Conservation (phyloP, 148 eudicot species). For the Salicornia ramosissima region DNA sequence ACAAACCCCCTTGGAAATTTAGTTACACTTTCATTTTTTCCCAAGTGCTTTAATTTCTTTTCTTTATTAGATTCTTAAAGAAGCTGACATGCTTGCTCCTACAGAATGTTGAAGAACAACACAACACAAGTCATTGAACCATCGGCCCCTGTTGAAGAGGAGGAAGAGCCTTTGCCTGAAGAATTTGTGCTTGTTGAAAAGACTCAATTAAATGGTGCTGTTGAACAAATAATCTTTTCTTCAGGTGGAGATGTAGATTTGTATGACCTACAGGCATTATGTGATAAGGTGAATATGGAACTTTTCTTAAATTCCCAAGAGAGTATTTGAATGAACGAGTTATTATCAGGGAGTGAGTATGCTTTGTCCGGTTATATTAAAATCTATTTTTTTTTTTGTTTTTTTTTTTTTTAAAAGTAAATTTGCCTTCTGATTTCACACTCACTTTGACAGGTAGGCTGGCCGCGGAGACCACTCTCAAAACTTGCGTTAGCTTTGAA, state of each 20-base stretch:
- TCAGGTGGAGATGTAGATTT: constrained; percentile 84
- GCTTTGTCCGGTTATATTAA: neutral
- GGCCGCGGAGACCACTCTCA: constrained; percentile 93
- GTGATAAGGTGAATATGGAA: constrained; percentile 63
- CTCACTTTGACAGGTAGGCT: constrained; percentile 64
- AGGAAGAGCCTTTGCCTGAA: constrained; percentile 68
- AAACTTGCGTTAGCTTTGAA: constrained; percentile 85
- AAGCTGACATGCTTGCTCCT: constrained; percentile 10
- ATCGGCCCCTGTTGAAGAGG: constrained; percentile 51
- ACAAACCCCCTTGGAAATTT: constrained; percentile 2
- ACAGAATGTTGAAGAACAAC: constrained; percentile 64
- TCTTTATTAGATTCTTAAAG: neutral
- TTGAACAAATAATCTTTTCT: constrained; percentile 90
- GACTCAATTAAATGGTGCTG: constrained; percentile 54
- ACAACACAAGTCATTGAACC: constrained; percentile 64
- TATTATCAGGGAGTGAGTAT: neutral
- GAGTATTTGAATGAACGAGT: neutral
- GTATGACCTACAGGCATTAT: constrained; percentile 78
- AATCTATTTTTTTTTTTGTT: neutral
- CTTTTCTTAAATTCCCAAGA: neutral
- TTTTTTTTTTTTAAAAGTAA: too few relatives aligned
- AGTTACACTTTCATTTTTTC: neutral
- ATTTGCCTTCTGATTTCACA: neutral
- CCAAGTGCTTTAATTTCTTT: neutral
- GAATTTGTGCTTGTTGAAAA: constrained; percentile 82